These are phyloP conservation scores for rapeseed (Brassica napus) DNA, from an alignment of 345 rosid genomes.

Conservation along the genomic window Da-Ae NC_063448.1:48012501-48013000, in stretches of 20 bases:
- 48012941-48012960: conserved; percentile 43
- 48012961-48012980: conserved; percentile 89
- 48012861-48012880: conserved; percentile 21
- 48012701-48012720: conserved; percentile 82
- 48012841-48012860: conserved; percentile 63
- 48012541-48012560: conserved; percentile 76
- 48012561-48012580: conserved; percentile 66
- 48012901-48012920: conserved; percentile 40
- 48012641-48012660: conserved; percentile 73
- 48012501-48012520: conserved; percentile 80
- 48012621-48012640: conserved; percentile 79
- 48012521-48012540: conserved; percentile 92
- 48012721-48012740: conserved; percentile 47
- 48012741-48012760: conserved; percentile 31
- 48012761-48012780: conserved; percentile 37
- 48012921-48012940: conserved; percentile 42
- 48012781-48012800: conserved; percentile 43
- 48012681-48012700: conserved; percentile 93
- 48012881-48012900: conserved; percentile 29
- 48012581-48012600: conserved; percentile 65
- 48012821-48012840: conserved; percentile 56
- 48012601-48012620: conserved; percentile 57
- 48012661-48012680: conserved; percentile 89
- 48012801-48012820: conserved; percentile 34
- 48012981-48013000: conserved; percentile 99